These are phyloP conservation scores for Nicotiana tabacum DNA, from an alignment of 257 asterid genomes.

Conservation along the genomic window DNA sequence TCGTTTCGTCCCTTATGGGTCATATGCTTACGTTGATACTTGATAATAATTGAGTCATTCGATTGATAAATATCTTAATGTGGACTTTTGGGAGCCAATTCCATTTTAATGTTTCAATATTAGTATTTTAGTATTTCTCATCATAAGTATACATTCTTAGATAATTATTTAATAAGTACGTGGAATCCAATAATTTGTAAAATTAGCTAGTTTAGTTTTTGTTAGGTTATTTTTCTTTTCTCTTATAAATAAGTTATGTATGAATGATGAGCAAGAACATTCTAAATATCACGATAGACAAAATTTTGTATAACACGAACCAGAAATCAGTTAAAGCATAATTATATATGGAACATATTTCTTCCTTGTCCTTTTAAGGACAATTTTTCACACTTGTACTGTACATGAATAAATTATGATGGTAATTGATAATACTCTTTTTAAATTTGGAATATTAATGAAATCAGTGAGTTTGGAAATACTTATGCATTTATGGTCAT, in stretches of 20 bases:
- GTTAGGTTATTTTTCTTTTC: neutral
- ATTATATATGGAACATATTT: neutral
- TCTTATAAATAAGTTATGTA: neutral
- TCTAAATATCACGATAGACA: neutral
- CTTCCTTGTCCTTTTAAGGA: neutral
- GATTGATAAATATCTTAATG: neutral
- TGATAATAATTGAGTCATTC: neutral
- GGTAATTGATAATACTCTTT: neutral
- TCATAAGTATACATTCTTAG: neutral
- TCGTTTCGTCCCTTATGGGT: neutral
- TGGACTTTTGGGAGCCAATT: neutral
- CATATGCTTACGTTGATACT: slow-evolving; percentile 8
- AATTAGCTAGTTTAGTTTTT: neutral
- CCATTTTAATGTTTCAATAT: neutral
- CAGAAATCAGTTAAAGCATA: neutral
- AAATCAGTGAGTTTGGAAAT: neutral
- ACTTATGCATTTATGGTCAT: neutral
- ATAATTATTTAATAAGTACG: neutral
- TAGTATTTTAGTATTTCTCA: neutral
- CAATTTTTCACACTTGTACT: neutral
- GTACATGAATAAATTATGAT: neutral
- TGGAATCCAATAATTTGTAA: neutral
- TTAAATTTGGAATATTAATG: neutral
- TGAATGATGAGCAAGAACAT: neutral
- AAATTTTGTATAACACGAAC: neutral